Percentiles rank a stretch among this genome's conserved stretches.
Conservation (phyloP, 306 rosid species). For the Medicago lupulina region DNA sequence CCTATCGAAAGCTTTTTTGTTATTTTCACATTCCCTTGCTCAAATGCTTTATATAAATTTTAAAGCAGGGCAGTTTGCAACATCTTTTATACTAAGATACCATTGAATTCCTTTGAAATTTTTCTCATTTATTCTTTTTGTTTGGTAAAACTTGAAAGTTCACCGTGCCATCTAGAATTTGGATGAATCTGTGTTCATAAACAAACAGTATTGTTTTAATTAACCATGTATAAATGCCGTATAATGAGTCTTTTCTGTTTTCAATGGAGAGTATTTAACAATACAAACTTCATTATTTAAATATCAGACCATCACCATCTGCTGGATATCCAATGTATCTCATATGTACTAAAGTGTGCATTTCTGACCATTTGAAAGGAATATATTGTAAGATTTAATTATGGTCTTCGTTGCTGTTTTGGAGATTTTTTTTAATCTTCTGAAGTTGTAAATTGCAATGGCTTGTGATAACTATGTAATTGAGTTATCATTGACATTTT, state of each 20-base stretch:
- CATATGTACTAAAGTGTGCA: slow-evolving; percentile 6
- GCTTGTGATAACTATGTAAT: slow-evolving; percentile 10
- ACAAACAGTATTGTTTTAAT: slow-evolving; percentile 23
- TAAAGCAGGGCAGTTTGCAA: slow-evolving; percentile 19
- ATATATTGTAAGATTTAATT: slow-evolving; percentile 8
- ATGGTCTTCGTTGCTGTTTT: slow-evolving; percentile 5
- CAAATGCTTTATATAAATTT: slow-evolving; percentile 23
- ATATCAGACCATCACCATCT: background rate
- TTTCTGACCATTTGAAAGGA: slow-evolving; percentile 35
- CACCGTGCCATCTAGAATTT: slow-evolving; percentile 12
- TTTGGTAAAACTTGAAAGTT: slow-evolving; percentile 13
- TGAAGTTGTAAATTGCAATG: slow-evolving; percentile 7
- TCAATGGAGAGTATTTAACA: background rate
- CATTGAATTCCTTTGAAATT: background rate
- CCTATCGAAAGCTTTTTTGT: slow-evolving; percentile 15
- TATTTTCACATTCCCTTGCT: background rate
- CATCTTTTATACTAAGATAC: slow-evolving; percentile 29
- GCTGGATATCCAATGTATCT: slow-evolving; percentile 27
- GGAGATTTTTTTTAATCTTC: slow-evolving; percentile 6
- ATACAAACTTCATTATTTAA: background rate
- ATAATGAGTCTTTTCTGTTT: slow-evolving; percentile 9
- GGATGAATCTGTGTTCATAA: slow-evolving; percentile 9
- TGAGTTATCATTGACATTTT: slow-evolving; percentile 37
- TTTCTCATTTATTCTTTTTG: slow-evolving; percentile 1
- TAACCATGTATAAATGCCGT: background rate